Evolutionary conservation across 23 red algal species (phyloP), one percentile per base, ranked within the genome.

Genomic region (Agarophyton chilense): DNA sequence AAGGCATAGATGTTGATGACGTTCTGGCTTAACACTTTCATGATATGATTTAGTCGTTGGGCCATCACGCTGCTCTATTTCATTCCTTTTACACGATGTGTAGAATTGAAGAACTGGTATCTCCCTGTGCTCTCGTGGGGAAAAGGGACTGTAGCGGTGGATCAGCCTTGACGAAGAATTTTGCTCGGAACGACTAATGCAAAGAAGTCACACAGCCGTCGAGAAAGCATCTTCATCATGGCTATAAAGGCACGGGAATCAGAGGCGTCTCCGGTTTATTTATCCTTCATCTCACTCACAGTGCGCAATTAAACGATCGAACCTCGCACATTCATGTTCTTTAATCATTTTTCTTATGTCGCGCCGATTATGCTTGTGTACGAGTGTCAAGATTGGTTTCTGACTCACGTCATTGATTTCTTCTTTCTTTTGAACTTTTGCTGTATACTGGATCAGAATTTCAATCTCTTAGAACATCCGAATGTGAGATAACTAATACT

Each of bases 401-500:
- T 2, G 55, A 58, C 24, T 28, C 2, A 28, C 14, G 2, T 2
- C 22, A 17, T 58, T 2, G 2, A 25, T 58, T 58, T 2, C 29
- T 28, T 58, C 3, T 28, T 28, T 58, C 2, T 58, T 2, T 58
- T 58, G 55, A 11, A 4, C 55, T 28, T 58, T 29, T 28, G 1
- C 9, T 58, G 22, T 58, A 28, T 10, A 28, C 55, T 28, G 3
- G 4, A 28, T 58, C 55, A 4, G 5, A 58, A 9, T 21, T 25
- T 3, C 55, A 58, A 58, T 21, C 55, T 2, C 22, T 58, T 58
- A 25, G 22, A 28, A 58, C 10, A 4, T 70, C 64, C n/a, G 55
- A 68, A 40, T 85, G 81, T 35, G n/a, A 52, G 24, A 42, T 85
- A 22, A 85, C 61, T 13, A 61, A 85, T 72, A 63, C 29, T 24